Evolutionary conservation across 1,284 basidiomycete species (phyloP), one percentile per base, ranked within the genome.

Genomic region (Cryptococcus sp.): DNA sequence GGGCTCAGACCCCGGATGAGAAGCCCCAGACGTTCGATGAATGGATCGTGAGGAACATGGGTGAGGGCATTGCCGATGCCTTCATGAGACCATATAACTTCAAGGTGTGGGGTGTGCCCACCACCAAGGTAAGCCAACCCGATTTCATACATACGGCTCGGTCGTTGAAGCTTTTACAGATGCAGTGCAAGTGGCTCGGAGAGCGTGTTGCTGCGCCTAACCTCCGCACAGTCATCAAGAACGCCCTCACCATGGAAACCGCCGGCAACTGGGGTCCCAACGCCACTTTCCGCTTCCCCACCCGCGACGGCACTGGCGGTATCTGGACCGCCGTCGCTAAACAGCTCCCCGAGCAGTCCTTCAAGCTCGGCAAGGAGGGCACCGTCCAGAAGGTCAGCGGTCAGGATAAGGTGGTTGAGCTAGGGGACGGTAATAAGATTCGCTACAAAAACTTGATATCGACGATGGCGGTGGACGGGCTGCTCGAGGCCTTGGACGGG

Each of bases 11-110:
- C 6, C 51, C 68, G 1, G 49, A 55, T 6, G 57, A 64, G 46
- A 72, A 70, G 39, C 63, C 66, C 6, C 48, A 56, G 3, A 69
- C 60, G 13, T 69, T 75, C 43, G 66, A 72, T 42, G 65, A 75
- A 64, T 82, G 80, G 80, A 82, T 82, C 65, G 53, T 82, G 42
- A 68, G 80, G 45, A 79, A 79, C 71, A 80, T 81, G 78, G 77
- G 77, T 7, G 65, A 72, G 55, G 80, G 80, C 21, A 75, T 82
- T 43, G 80, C 80, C 33, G 78, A 82, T 53, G 63, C 79, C 53
- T 82, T 82, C 68, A 82, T 82, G 81, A 68, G 79, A 46, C 80
- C 80, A 40, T 82, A 82, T 72, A 82, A 82, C 71, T 81, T 78
- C 76, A 81, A 81, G 65, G 81, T 82, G 13, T 82, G 81, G 81